Evolutionary conservation across 441 rosid species (phyloP).

Genomic region (Bocquillonia castaneifolia): DNA sequence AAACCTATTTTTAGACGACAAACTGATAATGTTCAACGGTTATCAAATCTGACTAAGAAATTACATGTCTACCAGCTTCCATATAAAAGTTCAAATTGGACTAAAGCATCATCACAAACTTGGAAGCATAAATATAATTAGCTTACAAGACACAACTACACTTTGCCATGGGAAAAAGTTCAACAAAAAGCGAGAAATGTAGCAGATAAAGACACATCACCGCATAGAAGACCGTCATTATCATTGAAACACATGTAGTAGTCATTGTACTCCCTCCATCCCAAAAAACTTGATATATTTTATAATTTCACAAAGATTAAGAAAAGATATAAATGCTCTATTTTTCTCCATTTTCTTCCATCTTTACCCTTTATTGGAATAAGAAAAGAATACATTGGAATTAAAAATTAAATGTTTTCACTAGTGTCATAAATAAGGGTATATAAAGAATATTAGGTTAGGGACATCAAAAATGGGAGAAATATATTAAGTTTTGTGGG

Average conservation of each 20-base stretch:
- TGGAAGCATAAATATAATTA: background rate
- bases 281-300: no score
- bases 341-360: no score
- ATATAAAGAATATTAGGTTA: no score
- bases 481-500: no score
- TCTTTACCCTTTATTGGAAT: no score
- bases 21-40: background rate
- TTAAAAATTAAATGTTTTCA: no score
- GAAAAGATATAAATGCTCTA: no score
- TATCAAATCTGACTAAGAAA: background rate
- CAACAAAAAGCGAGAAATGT: background rate
- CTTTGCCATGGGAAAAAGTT: background rate
- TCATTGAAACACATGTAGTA: background rate
- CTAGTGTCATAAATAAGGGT: no score
- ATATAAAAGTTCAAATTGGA: background rate
- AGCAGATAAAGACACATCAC: background rate
- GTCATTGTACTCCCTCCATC: no score
- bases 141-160: background rate
- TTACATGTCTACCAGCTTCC: background rate
- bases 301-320: no score
- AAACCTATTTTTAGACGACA: background rate
- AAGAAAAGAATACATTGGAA: no score
- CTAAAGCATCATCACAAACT: background rate
- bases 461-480: no score
- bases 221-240: background rate